Conservation (phyloP, 2,329 filamentous ascomycete species). For the Colletotrichum theobromicola region DNA sequence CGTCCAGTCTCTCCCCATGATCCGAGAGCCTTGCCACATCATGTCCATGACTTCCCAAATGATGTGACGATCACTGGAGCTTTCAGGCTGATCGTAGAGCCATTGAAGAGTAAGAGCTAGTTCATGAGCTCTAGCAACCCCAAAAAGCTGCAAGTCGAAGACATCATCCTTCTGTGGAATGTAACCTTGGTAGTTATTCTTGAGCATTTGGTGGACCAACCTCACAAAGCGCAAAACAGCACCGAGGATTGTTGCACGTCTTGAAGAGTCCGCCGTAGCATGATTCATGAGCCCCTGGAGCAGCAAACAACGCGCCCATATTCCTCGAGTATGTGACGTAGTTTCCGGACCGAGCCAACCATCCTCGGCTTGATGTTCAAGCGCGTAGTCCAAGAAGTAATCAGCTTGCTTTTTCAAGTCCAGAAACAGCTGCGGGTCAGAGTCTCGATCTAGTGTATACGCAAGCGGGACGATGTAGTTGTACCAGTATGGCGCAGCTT, state of each 20-base stretch:
- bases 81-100: slow-evolving; percentile 41
- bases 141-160: slow-evolving; percentile 41
- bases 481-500: slow-evolving; percentile 65
- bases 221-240: slow-evolving; percentile 55
- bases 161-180: slow-evolving; percentile 46
- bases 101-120: slow-evolving; percentile 44
- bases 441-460: slow-evolving; percentile 44
- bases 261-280: slow-evolving; percentile 50
- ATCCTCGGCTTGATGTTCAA: slow-evolving; percentile 55
- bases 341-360: slow-evolving; percentile 64
- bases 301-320: slow-evolving; percentile 59
- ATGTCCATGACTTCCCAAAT: slow-evolving; percentile 47
- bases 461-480: slow-evolving; percentile 64
- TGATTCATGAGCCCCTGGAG: slow-evolving; percentile 52
- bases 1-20: slow-evolving; percentile 35
- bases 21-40: slow-evolving; percentile 33
- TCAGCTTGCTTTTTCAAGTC: slow-evolving; percentile 24
- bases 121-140: slow-evolving; percentile 41
- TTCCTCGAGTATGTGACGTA: slow-evolving; percentile 41
- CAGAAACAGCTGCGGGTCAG: slow-evolving; percentile 30
- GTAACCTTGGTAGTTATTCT: slow-evolving; percentile 56
- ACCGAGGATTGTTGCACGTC: slow-evolving; percentile 48
- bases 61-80: slow-evolving; percentile 12
- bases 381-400: slow-evolving; percentile 47
- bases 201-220: slow-evolving; percentile 60